Percentiles rank a stretch among this genome's conserved stretches.
Evolutionary conservation across 192 early-diverging fungal genomes (phyloP).

Genomic region (Entophlyctis luteolus): DNA sequence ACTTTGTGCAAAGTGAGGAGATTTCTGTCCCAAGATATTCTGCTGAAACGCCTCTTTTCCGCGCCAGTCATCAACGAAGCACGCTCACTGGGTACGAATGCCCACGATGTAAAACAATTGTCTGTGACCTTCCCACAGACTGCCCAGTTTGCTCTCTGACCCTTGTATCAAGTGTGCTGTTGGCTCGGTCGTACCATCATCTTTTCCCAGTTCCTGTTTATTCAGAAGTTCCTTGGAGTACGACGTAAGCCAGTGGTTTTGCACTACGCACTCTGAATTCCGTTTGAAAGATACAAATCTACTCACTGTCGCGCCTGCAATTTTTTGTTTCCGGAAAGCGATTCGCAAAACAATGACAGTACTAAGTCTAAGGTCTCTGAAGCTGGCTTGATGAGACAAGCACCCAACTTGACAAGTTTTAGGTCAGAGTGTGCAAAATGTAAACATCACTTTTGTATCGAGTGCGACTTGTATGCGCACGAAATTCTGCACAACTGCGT

Average conservation of each 20-base stretch:
- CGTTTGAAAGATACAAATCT: neutral
- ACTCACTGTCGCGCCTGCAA: slow-evolving; percentile 25
- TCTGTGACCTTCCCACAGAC: slow-evolving; percentile 87
- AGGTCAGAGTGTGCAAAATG: slow-evolving; percentile 65
- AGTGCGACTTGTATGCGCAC: slow-evolving; percentile 91
- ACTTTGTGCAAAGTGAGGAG: slow-evolving; percentile 73
- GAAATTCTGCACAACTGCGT: slow-evolving; percentile 87
- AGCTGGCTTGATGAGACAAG: neutral
- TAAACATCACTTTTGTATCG: slow-evolving; percentile 74
- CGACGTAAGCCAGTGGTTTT: slow-evolving; percentile 1
- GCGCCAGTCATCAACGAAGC: slow-evolving; percentile 57
- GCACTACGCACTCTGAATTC: neutral
- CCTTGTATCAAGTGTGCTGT: slow-evolving; percentile 80
- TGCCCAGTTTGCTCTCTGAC: slow-evolving; percentile 87
- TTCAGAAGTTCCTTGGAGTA: slow-evolving; percentile 56
- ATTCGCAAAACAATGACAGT: slow-evolving; percentile 6
- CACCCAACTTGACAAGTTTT: neutral
- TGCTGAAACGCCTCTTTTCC: too few relatives aligned
- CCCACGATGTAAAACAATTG: slow-evolving; percentile 73
- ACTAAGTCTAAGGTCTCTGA: neutral
- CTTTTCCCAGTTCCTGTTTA: slow-evolving; percentile 89
- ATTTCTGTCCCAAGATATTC: too few relatives aligned
- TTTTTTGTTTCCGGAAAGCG: slow-evolving; percentile 1
- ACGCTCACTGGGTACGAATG: slow-evolving; percentile 77
- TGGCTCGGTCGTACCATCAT: slow-evolving; percentile 91